Conservation (phyloP, 2,329 filamentous ascomycete species). For the Fusarium udum region DNA sequence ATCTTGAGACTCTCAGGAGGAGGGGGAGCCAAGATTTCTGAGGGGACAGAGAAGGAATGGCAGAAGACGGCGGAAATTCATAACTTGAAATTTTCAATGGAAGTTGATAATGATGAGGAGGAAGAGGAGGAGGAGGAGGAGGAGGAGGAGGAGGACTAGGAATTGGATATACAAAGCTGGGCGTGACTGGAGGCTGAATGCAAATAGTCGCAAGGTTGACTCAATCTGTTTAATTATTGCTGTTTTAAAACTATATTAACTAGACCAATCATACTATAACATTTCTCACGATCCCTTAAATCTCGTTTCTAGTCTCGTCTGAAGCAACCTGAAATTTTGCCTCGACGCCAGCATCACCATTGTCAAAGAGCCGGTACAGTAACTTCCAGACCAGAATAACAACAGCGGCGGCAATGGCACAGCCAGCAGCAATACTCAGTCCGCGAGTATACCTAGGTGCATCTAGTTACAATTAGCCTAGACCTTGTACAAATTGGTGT, state of each 20-base stretch:
- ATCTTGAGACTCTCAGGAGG: too few relatives aligned
- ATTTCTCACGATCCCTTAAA: background rate
- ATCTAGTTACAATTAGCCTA: constrained; percentile 14
- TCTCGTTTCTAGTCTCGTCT: background rate
- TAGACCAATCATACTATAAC: too few relatives aligned
- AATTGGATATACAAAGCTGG: background rate
- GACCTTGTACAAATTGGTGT: rapidly evolving
- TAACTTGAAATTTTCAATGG: too few relatives aligned
- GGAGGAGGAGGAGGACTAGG: background rate
- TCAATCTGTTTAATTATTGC: background rate
- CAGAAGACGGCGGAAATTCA: too few relatives aligned
- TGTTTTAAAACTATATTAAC: rapidly evolving
- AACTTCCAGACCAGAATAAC: constrained; percentile 46
- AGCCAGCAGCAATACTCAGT: constrained; percentile 39
- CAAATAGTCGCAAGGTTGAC: too few relatives aligned
- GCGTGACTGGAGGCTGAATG: background rate
- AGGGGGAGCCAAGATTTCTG: too few relatives aligned
- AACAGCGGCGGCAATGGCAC: constrained; percentile 38
- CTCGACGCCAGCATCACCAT: constrained; percentile 42
- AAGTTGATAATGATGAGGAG: too few relatives aligned
- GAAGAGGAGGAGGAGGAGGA: too few relatives aligned
- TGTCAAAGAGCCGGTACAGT: constrained; percentile 42
- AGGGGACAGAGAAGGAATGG: too few relatives aligned
- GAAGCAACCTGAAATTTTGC: background rate
- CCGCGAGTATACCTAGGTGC: constrained; percentile 42